Base-by-base conservation (phyloP, 2,329 filamentous ascomycete genomes). In the Cladosporium sp. region DNA sequence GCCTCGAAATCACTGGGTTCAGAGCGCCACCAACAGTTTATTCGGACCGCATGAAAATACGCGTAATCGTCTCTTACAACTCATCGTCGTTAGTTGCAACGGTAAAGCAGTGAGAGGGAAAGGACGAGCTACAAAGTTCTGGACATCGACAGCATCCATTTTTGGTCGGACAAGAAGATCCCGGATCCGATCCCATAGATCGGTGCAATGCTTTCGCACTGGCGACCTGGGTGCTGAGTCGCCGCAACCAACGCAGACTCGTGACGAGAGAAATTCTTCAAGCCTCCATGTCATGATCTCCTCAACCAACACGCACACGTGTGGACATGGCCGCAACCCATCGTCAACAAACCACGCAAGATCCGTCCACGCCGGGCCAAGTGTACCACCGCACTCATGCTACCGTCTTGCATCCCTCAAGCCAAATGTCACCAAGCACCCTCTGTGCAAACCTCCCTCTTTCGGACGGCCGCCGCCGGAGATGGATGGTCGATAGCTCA, bases 401-500 rank as follows among this genome's bases (percentile, higher is more conserved):
- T 37, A 63, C 61, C 50, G 8, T 63, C 61, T 16, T 33, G 23
- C 23, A 46, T 63, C 50, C 61, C 49, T 56, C 61, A 55, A 53
- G 61, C 61, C 61, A 49, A 63, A 63, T 55, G 23, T 28, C 44
- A 55, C 61, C 50, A 46, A 23, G 29, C 11, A 14, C 23, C 50
- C 33, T 35, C n/a, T 14, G 26, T 29, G 18, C 16, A 14, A n/a
- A 31, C 18, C 23, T 16, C 31, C 37, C 60, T 12, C 26, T 52
- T 53, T 31, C 12, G 46, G 29, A n/a, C 6, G 31, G 8, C 31
- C 21, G 21, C 10, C 18, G 6, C 46, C 60, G 60, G 60, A 55
- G 60, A 55, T 53, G 60, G 60, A 62, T 53, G 49, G 49, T 21
- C 60, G 60, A 28, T 2, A n/a, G 31, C 50, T 63, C 61, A 56